Evolutionary conservation across 2,329 filamentous ascomycete species (phyloP).

Genomic region (Lasiodiplodia citricola): DNA sequence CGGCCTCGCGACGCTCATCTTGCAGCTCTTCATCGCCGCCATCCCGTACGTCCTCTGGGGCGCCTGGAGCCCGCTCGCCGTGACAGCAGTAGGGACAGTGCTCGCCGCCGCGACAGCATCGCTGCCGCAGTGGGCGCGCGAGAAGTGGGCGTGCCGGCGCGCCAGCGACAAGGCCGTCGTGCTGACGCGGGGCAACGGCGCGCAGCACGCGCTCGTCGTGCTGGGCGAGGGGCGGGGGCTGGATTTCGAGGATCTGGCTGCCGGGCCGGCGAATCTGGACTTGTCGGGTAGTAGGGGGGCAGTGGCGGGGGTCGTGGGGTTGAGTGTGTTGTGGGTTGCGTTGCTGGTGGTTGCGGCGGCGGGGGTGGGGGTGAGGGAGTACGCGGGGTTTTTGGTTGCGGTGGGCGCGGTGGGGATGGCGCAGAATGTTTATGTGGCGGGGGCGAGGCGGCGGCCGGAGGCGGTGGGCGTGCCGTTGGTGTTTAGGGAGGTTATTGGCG

Average conservation of each 20-base stretch:
- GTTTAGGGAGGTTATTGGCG: not conserved
- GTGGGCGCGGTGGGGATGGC: constrained; percentile 2
- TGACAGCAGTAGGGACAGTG: not conserved
- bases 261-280: not conserved
- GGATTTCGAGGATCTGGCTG: constrained; percentile 1
- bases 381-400: not conserved
- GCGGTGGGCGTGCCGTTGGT: not conserved
- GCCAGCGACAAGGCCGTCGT: not conserved
- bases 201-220: constrained; percentile 5
- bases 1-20: not conserved
- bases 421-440: constrained; percentile 4
- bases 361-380: not conserved
- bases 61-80: not conserved
- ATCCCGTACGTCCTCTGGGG: not conserved
- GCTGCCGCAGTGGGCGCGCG: not conserved
- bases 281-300: not conserved
- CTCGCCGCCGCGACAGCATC: not conserved
- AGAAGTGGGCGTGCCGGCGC: constrained; percentile 5
- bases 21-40: not conserved
- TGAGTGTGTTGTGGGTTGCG: not conserved
- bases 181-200: not conserved
- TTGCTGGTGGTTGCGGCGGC: not conserved
- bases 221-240: not conserved
- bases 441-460: not conserved
- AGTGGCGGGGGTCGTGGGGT: not conserved